These are phyloP conservation scores for Pythium phragmiticola DNA, from an alignment of 352 stramenopile species.

Conservation along the genomic window DNA sequence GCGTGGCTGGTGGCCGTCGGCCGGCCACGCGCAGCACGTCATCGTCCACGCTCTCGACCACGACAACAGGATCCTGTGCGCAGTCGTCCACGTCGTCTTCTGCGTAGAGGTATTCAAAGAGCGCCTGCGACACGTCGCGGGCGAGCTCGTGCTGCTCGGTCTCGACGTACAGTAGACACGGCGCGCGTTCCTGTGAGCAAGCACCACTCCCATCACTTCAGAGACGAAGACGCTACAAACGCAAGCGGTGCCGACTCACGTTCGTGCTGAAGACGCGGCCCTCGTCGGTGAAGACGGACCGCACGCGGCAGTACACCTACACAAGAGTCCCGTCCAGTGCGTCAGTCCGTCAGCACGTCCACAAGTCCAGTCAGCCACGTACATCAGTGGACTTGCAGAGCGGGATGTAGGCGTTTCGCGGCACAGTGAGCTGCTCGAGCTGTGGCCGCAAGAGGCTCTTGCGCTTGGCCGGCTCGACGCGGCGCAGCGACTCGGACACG, in stretches of 20 bases:
- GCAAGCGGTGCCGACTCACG: slow-evolving; percentile 8
- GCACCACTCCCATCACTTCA: neutral
- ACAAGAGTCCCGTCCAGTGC: neutral
- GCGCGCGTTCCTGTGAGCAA: slow-evolving; percentile 56
- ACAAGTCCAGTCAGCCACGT: slow-evolving; percentile 6
- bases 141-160: slow-evolving; percentile 44
- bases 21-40: slow-evolving; percentile 6
- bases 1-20: neutral
- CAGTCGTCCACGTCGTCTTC: slow-evolving; percentile 28
- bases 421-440: slow-evolving; percentile 54
- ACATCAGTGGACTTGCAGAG: slow-evolving; percentile 84
- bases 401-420: slow-evolving; percentile 65
- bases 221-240: neutral
- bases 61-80: slow-evolving; percentile 11
- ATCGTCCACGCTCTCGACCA: slow-evolving; percentile 19
- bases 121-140: slow-evolving; percentile 58
- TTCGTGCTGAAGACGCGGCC: slow-evolving; percentile 78
- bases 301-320: slow-evolving; percentile 62
- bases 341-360: no score
- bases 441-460: slow-evolving; percentile 51
- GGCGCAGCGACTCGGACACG: slow-evolving; percentile 67
- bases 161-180: slow-evolving; percentile 74
- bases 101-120: slow-evolving; percentile 62
- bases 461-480: slow-evolving; percentile 61
- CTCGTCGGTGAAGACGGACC: slow-evolving; percentile 56